Evolutionary conservation across 371 early-diverging fungal species (phyloP).

Genomic region (Actinomucor elegans): DNA sequence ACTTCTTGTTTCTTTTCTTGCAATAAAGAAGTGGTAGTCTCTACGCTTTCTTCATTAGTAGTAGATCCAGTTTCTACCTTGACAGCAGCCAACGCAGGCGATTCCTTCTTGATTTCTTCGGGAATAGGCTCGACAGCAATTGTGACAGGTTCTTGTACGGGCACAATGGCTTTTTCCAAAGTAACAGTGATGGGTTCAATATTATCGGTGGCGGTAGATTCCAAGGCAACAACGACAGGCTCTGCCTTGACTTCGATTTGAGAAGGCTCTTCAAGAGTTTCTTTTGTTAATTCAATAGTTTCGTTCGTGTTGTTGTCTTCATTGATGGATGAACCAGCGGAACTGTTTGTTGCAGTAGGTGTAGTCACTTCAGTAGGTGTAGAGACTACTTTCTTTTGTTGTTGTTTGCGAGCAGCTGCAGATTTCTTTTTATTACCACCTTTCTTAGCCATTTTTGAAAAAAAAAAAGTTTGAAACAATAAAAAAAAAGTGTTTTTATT

Average conservation of each 20-base stretch:
- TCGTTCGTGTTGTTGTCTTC: neutral
- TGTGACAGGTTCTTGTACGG: neutral
- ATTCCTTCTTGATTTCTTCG: neutral
- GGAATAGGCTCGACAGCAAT: neutral
- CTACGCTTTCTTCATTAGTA: no score
- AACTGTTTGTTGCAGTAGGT: neutral
- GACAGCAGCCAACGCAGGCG: neutral
- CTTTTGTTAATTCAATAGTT: neutral
- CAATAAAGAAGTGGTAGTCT: neutral
- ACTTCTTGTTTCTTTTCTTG: slow-evolving; percentile 3
- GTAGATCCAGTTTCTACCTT: neutral
- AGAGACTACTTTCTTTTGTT: slow-evolving; percentile 5
- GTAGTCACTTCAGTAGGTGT: neutral
- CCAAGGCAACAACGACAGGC: neutral
- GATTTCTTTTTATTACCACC: slow-evolving; percentile 16
- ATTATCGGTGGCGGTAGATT: neutral
- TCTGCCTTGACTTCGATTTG: slow-evolving; percentile 2
- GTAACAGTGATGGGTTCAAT: neutral
- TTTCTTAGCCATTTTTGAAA: slow-evolving; percentile 21
- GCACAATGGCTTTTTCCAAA: neutral
- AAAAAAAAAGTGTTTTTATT: slow-evolving; percentile 8
- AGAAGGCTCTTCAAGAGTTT: slow-evolving; percentile 3
- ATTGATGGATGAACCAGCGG: neutral
- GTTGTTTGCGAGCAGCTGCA: slow-evolving; percentile 7
- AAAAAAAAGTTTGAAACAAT: neutral